Base-by-base conservation (phyloP, 345 rosid species). In the Arabis alpina region DNA sequence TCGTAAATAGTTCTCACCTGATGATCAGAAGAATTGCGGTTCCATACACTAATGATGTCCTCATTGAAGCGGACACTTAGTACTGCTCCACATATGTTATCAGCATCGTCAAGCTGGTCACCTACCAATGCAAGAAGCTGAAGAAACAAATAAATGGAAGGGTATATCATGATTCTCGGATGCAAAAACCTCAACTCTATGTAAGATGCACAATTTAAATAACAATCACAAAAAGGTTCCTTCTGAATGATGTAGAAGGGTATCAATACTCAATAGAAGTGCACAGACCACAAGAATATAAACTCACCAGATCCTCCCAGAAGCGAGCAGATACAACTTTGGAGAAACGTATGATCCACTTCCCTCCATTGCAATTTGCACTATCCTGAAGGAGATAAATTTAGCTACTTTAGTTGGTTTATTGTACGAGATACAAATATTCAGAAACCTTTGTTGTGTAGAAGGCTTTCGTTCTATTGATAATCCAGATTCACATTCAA, bases 301-400 rank as follows among this genome's bases (percentile, higher is more conserved):
- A 65, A 65, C 93, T 87, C 76, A 92, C 99, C 92, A 92, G 71
- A 81, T 92, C 99, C 82, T 92, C 98, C 98, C 99, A 95, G 74
- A 90, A 95, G 76, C 94, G 98, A 43, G 96, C 92, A 1, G 98
- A 90, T 54, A 95, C 98, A 73, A 82, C 90, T 82, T 92, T 92
- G 53, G 90, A 82, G 83, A 95, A 95, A 47, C 98, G 82, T 66
- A 92, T 86, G 79, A 92, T 95, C 99, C 99, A 95, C 83, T 95
- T 92, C 43, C 97, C 99, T 69, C 99, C 98, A 59, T 77, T 92
- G 82, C 88, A 82, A 79, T 95, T 95, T 19, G 97, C 98, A 75
- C 87, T 66, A 76, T 95, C 99, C 99, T 92, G 80, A 68, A 53
- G 14, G 37, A 36, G 12, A 66, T n/a, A 41, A 52, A 49, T 4